These are phyloP conservation scores for Alternaria ethzedia DNA, from an alignment of 2,329 filamentous ascomycete species.

Conservation along the genomic window DNA sequence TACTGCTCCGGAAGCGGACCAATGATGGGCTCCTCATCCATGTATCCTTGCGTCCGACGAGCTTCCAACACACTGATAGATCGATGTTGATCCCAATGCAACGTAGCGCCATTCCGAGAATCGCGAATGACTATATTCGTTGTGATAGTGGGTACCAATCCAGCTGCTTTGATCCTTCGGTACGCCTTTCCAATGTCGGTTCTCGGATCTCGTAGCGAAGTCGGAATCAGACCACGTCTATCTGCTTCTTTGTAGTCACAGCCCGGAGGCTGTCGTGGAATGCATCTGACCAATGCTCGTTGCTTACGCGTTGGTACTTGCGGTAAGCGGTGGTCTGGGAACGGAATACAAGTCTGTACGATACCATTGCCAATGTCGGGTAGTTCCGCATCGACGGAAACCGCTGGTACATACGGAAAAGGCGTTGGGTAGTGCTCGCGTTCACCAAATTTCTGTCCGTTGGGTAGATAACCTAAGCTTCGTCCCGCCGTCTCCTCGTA, in stretches of 20 bases:
- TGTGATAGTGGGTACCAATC: constrained; percentile 68
- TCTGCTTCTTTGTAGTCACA: constrained; percentile 36
- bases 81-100: constrained; percentile 73
- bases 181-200: constrained; percentile 49
- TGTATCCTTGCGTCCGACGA: constrained; percentile 72
- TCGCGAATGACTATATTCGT: constrained; percentile 62
- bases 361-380: constrained; percentile 68
- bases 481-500: constrained; percentile 29
- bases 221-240: constrained; percentile 48
- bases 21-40: constrained; percentile 72
- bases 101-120: constrained; percentile 58
- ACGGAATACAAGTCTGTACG: constrained; percentile 65
- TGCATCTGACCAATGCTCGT: constrained; percentile 59
- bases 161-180: constrained; percentile 59
- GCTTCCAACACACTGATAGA: constrained; percentile 70
- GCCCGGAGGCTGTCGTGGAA: constrained; percentile 63
- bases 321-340: constrained; percentile 71
- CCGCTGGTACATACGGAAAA: constrained; percentile 64
- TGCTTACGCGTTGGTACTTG: constrained; percentile 21
- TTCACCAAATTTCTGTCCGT: constrained; percentile 60
- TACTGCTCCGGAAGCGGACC: constrained; percentile 64
- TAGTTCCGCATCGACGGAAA: constrained; percentile 65
- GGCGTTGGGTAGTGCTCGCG: constrained; percentile 62
- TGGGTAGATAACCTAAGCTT: constrained; percentile 58
- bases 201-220: constrained; percentile 24